phyloP scores from a whole-genome alignment of 2,329 filamentous ascomycete genomes.

The Leptodontidium sp. region DNA sequence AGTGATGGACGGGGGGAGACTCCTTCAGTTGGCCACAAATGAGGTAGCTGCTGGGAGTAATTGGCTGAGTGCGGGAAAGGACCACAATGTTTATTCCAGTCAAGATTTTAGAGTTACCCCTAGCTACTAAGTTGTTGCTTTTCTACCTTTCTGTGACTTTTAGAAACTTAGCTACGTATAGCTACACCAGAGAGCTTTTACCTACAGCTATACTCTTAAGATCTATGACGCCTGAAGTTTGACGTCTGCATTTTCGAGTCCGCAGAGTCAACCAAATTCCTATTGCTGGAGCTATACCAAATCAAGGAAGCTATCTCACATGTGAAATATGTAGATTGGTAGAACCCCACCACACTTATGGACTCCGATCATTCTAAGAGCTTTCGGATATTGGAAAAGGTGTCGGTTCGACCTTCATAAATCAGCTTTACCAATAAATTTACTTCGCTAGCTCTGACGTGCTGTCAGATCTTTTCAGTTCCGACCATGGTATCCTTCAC shows the following conservation, averaged over 20 bases:
- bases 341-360: background rate
- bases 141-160: background rate
- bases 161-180: background rate
- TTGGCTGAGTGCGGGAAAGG: background rate
- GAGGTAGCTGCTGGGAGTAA: background rate
- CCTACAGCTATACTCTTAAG: background rate
- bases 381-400: background rate
- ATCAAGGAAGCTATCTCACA: background rate
- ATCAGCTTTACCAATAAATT: background rate
- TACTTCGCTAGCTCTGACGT: background rate
- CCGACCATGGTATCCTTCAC: background rate
- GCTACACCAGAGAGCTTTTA: background rate
- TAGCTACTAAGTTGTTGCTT: background rate
- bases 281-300: background rate
- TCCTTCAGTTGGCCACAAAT: background rate
- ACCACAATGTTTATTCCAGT: background rate
- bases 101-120: background rate
- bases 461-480: background rate
- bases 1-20: background rate
- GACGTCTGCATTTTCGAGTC: background rate
- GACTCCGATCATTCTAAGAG: background rate
- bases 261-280: background rate
- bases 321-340: background rate
- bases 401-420: background rate
- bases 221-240: background rate